Percentiles rank a stretch among this genome's conserved stretches.
Conservation (phyloP, 129 eudicot species). For the Flaveria ramosissima region DNA sequence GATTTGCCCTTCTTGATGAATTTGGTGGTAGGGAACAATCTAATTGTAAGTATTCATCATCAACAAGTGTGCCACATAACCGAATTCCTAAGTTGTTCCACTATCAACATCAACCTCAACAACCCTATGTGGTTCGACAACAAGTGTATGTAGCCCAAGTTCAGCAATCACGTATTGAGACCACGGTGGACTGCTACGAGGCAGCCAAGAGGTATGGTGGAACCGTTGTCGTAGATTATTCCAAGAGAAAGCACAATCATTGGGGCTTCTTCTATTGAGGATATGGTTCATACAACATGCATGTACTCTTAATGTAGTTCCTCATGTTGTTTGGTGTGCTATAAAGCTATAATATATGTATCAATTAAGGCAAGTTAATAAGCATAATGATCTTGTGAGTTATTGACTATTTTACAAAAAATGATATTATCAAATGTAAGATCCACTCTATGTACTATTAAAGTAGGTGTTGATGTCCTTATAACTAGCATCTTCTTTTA, state of each 20-base stretch:
- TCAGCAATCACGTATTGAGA: constrained; percentile 7
- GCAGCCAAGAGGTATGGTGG: constrained; percentile 43
- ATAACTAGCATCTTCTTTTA: too few relatives aligned
- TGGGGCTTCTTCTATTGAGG: constrained; percentile 19
- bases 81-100: constrained; percentile 1
- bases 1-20: constrained; percentile 30
- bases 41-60: constrained; percentile 1
- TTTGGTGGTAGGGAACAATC: background rate
- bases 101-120: constrained; percentile 23
- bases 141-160: constrained; percentile 3
- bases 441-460: too few relatives aligned
- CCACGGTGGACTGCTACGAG: constrained; percentile 38
- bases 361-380: too few relatives aligned
- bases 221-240: constrained; percentile 36
- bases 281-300: too few relatives aligned
- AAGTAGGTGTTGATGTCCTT: too few relatives aligned
- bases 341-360: too few relatives aligned
- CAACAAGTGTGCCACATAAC: background rate
- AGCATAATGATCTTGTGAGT: too few relatives aligned
- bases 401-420: too few relatives aligned
- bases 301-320: background rate
- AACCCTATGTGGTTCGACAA: constrained; percentile 10
- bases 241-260: constrained; percentile 28
- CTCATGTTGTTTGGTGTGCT: too few relatives aligned
- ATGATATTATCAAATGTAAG: too few relatives aligned